Percentiles rank a stretch among this genome's conserved stretches.
Conservation (phyloP, 306 rosid genomes). For the Prunus mume region DNA sequence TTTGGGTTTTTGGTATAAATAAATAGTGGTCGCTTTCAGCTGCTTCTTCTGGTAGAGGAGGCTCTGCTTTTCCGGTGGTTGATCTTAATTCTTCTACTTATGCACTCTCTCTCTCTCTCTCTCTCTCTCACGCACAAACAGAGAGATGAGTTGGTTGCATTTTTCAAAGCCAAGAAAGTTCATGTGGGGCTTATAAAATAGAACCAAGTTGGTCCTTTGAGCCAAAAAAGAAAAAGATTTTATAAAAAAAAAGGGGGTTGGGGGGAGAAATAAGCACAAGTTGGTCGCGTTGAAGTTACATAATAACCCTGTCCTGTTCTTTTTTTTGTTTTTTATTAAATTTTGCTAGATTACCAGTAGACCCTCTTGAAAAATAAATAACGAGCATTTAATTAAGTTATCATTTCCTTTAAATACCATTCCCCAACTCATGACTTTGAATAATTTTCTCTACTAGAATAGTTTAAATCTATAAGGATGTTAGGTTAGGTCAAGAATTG, state of each 20-base stretch:
- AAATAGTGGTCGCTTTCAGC: background rate
- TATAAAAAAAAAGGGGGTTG: background rate
- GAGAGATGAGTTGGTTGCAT: background rate
- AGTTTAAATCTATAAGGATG: background rate
- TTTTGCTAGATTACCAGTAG: background rate
- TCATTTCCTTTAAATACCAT: background rate
- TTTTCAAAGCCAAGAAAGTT: conserved; percentile 11
- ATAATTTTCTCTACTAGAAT: background rate
- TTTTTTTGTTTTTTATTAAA: background rate
- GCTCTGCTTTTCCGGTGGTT: background rate
- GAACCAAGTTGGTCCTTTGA: conserved; percentile 12
- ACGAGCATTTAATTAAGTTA: background rate
- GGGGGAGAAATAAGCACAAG: background rate
- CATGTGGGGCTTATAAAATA: conserved; percentile 16
- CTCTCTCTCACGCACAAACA: background rate
- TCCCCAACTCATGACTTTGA: background rate
- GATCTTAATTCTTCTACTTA: background rate
- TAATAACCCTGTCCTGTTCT: background rate
- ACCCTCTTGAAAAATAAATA: background rate
- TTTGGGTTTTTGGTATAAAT: background rate
- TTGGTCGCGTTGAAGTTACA: background rate
- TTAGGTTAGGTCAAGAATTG: background rate
- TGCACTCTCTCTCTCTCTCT: background rate
- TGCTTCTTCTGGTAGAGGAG: background rate
- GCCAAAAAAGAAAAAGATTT: background rate